Conservation (phyloP, 2,329 filamentous ascomycete genomes). For the Aspergillus alliaceus region DNA sequence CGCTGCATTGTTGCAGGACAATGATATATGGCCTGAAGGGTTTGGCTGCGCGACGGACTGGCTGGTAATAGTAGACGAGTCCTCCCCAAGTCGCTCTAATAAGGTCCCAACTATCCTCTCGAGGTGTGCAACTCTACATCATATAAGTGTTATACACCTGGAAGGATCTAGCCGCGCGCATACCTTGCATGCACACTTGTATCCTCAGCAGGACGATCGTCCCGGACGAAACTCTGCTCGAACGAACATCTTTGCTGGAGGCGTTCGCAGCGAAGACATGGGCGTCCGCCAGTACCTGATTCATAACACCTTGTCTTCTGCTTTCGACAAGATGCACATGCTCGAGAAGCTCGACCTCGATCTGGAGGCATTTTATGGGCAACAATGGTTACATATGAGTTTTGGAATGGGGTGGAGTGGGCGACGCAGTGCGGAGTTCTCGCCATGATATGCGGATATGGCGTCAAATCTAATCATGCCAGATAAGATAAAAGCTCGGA, state of each 20-base stretch:
- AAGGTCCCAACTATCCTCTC: background rate
- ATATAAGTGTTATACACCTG: no score
- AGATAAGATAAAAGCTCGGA: slow-evolving; percentile 2
- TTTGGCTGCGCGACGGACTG: background rate
- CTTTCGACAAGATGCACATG: slow-evolving; percentile 41
- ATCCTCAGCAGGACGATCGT: no score
- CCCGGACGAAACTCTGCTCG: background rate
- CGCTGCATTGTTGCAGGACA: background rate
- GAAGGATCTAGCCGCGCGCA: no score
- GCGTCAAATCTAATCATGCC: background rate
- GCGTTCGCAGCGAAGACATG: slow-evolving; percentile 41
- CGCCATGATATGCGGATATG: background rate
- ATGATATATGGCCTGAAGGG: background rate
- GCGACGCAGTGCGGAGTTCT: background rate
- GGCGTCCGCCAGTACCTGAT: slow-evolving; percentile 25
- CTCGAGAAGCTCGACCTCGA: slow-evolving; percentile 28
- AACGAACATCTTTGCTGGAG: slow-evolving; percentile 39
- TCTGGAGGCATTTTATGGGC: slow-evolving; percentile 6
- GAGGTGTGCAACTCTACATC: background rate
- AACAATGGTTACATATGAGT: background rate
- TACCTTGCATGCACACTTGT: background rate
- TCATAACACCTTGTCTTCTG: slow-evolving; percentile 46
- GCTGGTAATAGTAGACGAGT: background rate
- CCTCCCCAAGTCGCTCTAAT: background rate
- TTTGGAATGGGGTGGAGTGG: background rate